Evolutionary conservation across 2,329 filamentous ascomycete species (phyloP), one percentile per base, ranked within the genome.

Genomic region (Harringtonia lauricola): DNA sequence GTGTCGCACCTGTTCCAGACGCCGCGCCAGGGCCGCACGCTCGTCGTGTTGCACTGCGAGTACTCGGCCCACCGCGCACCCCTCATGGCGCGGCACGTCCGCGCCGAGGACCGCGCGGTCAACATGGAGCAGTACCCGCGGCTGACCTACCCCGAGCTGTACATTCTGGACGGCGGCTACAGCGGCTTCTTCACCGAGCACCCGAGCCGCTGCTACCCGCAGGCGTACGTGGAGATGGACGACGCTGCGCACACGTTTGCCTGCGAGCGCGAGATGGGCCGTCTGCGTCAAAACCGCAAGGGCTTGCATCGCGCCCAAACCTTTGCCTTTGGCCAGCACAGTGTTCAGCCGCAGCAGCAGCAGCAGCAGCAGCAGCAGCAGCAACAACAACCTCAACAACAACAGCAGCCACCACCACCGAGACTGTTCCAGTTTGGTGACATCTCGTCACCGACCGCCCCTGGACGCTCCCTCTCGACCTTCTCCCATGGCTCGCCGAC

Each of bases 41-140:
- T 95, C 12, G 65, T 98, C 49, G 81, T 98, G 52, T 86, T 98
- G 55, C 92, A 98, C 67, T 98, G 92, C 75, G 92, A 98, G 66
- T 98, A 96, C 65, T 96, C 92, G 29, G 90, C 87, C 33, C 90
- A 96, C 61, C 86, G 92, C 49, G 92, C 92, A 37, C 92, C 92
- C 38, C 81, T 95, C 50, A 96, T 96, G 84, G 92, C 92, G 40
- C 88, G 92, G 55, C 87, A 88, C 62, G 79, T 98, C 49, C 89
- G 92, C 52, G 82, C 87, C 48, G 81, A 86, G 59, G 92, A 98
- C 63, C 86, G 92, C 47, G 79, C 80, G 31, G 72, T 80, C 57
- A 98, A 98, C 62, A 79, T 80, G 43, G 86, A 92, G 61, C 74
- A 76, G 52, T 98, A 96, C 58, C 92, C 92, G 17, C 76, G 73